A percentile compares a stretch with the other conserved stretches of the same genome.
These are phyloP conservation scores for Elongisporangium anandrum DNA, from an alignment of 352 stramenopile species.

Conservation along the genomic window DNA sequence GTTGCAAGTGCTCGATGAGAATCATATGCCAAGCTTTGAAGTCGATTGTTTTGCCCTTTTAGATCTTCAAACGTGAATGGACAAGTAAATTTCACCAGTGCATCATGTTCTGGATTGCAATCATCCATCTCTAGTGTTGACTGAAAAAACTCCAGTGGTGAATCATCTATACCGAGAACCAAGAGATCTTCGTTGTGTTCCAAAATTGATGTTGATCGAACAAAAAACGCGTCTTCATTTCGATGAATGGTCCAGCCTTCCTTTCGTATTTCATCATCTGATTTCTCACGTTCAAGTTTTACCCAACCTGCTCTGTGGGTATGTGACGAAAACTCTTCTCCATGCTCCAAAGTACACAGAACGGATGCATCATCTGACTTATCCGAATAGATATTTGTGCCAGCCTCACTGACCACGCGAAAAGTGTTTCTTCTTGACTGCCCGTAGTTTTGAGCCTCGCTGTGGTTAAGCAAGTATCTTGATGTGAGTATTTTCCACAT, in stretches of 20 bases:
- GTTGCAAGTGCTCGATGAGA: conserved; percentile 51
- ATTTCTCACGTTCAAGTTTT: conserved; percentile 8
- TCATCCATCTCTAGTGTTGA: conserved; percentile 53
- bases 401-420: conserved; percentile 21
- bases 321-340: conserved; percentile 15
- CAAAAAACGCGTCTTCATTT: conserved; percentile 31
- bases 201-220: conserved; percentile 8
- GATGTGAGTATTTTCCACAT: conserved; percentile 22
- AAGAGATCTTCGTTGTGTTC: conserved; percentile 50
- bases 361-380: conserved; percentile 10
- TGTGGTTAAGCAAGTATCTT: neutral
- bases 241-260: conserved; percentile 42
- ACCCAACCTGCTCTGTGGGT: conserved; percentile 26
- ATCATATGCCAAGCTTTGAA: conserved; percentile 64
- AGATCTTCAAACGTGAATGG: conserved; percentile 61
- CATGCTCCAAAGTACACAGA: conserved; percentile 12
- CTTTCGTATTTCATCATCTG: neutral
- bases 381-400: conserved; percentile 20
- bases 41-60: conserved; percentile 50
- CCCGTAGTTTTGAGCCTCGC: conserved; percentile 1
- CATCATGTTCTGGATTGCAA: conserved; percentile 51
- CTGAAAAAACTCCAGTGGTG: conserved; percentile 20
- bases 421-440: conserved; percentile 7
- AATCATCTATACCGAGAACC: conserved; percentile 57
- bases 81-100: conserved; percentile 49